phyloP scores from a whole-genome alignment of 2,329 filamentous ascomycete genomes.

The Paramyrothecium sp. region DNA sequence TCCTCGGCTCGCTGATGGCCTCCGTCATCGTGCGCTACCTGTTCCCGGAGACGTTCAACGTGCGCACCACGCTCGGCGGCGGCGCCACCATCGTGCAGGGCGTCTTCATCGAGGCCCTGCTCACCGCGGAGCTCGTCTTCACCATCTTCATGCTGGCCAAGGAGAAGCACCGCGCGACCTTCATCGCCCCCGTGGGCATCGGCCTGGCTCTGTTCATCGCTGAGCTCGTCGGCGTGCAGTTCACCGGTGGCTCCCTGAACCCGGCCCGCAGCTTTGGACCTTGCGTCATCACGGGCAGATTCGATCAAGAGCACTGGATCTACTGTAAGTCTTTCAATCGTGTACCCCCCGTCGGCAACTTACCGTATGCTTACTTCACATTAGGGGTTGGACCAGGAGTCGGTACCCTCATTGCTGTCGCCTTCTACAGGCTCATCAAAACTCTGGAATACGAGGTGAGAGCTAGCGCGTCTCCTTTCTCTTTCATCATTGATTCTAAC shows the following conservation, averaged over 20 bases:
- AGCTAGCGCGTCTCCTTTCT: too few relatives aligned
- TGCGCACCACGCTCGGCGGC: slow-evolving; percentile 37
- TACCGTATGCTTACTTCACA: slow-evolving; percentile 3
- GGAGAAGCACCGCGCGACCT: slow-evolving; percentile 46
- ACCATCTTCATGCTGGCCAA: slow-evolving; percentile 52
- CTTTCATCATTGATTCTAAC: background rate
- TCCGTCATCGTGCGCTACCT: slow-evolving; percentile 39
- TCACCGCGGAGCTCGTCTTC: slow-evolving; percentile 46
- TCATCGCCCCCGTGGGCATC: slow-evolving; percentile 47
- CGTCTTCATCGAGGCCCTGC: slow-evolving; percentile 48
- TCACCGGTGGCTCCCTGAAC: slow-evolving; percentile 47
- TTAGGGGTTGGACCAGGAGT: slow-evolving; percentile 31
- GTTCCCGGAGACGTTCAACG: slow-evolving; percentile 41
- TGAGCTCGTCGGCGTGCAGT: slow-evolving; percentile 44
- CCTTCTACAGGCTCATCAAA: slow-evolving; percentile 39
- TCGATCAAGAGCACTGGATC: slow-evolving; percentile 46
- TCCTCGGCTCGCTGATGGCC: slow-evolving; percentile 44
- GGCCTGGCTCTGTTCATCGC: slow-evolving; percentile 44
- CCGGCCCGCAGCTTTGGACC: slow-evolving; percentile 46
- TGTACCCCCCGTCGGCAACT: too few relatives aligned
- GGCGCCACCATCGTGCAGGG: slow-evolving; percentile 41
- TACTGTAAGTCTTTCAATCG: slow-evolving; percentile 29
- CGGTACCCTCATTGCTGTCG: slow-evolving; percentile 31
- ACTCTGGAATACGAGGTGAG: slow-evolving; percentile 35
- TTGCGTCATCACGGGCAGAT: slow-evolving; percentile 38